phyloP scores from a whole-genome alignment of 176 grass and related monocot species.

The Juncus inflexus region DNA sequence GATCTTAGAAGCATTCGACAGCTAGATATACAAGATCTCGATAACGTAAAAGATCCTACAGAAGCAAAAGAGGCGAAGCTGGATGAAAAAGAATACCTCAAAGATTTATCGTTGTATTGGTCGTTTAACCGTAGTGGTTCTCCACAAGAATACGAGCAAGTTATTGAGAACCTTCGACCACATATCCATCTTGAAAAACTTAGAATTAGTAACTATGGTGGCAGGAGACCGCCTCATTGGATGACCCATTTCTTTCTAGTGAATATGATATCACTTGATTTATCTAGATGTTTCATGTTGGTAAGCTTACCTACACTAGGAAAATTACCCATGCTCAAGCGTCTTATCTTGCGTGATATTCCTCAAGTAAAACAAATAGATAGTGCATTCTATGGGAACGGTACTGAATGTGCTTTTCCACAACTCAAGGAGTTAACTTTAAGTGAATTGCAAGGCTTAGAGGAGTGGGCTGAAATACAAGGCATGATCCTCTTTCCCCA shows the following conservation, averaged over 20 bases:
- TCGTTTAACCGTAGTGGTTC: background rate
- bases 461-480: constrained; percentile 30
- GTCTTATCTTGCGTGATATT: background rate
- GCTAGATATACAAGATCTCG: constrained; percentile 26
- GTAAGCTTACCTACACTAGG: constrained; percentile 34
- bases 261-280: constrained; percentile 26
- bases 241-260: constrained; percentile 8
- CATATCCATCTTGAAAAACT: constrained; percentile 29
- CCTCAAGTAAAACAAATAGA: constrained; percentile 17
- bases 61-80: constrained; percentile 28
- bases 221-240: constrained; percentile 28
- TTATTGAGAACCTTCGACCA: constrained; percentile 24
- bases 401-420: constrained; percentile 1
- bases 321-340: constrained; percentile 25
- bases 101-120: constrained; percentile 30
- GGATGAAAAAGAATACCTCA: constrained; percentile 17
- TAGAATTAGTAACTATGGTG: constrained; percentile 26
- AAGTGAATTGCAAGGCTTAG: constrained; percentile 14
- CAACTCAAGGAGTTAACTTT: constrained; percentile 23
- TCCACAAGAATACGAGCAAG: background rate
- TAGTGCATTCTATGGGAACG: constrained; percentile 21
- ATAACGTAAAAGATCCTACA: constrained; percentile 5
- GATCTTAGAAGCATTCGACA: constrained; percentile 21
- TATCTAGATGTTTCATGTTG: constrained; percentile 21
- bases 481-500: constrained; percentile 25